Evolutionary conservation across 1,139 yeast genomes (phyloP), one percentile per base, ranked within the genome.

Genomic region (Scheffersomyces lignicola): DNA sequence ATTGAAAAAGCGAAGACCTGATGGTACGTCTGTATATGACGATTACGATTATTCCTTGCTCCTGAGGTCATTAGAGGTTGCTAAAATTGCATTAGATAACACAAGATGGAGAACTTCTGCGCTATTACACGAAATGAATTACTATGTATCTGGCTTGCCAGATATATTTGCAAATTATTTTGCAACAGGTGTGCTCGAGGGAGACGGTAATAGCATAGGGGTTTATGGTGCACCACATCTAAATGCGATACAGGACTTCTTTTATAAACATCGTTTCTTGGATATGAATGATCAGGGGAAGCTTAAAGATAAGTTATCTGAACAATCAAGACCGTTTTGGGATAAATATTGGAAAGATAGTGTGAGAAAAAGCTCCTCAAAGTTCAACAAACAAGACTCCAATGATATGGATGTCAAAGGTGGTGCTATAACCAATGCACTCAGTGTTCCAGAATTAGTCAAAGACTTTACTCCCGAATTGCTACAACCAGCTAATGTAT

Each of bases 201-300:
- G 43, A 4, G 42, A 39, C 3, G 49, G 55, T 8, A 23, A 42
- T 4, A 58, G 60, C 14, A 48, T 66, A 3, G 60, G 74, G 0
- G 66, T 77, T 0, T 78, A 71, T 58, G 83, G 84, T 1, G 83
- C 79, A 9, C 82, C 84, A 0, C 85, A 79, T 42, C 42, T 79
- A n/a, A 60, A 62, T 31, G 54, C 72, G 1, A 51, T 75, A 10
- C 85, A 80, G 44, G 75, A 67, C 18, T 73, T 76, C 40, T 76
- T 64, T 48, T 77, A 70, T 49, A 77, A 72, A 47, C 71, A 77
- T 46, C 48, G 85, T 32, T 69, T 77, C 39, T 48, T 56, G 40
- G 43, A 58, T 35, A 44, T 67, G 42, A 49, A 49, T 10, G 55
- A 63, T 23, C 43, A 40, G 1, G 60, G 51, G 2, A 48, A 37